Conservation (phyloP, 2,329 filamentous ascomycete genomes). For the Fusarium dimerum region DNA sequence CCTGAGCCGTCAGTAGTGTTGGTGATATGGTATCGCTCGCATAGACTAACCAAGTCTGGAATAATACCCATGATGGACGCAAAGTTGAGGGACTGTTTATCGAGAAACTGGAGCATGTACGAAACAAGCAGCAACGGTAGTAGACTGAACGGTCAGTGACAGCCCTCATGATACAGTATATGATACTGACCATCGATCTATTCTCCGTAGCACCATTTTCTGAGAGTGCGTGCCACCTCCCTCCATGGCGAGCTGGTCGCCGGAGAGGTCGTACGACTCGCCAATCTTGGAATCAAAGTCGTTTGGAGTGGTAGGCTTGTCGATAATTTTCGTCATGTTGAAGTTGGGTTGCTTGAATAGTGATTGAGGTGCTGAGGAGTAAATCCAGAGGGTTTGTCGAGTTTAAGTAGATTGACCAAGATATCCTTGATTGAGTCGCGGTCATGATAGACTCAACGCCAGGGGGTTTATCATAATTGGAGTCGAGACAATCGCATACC, state of each 20-base stretch:
- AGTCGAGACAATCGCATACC: no score
- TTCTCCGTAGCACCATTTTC: slow-evolving; percentile 9
- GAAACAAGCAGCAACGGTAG: slow-evolving; percentile 23
- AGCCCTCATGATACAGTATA: no score
- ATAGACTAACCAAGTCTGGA: slow-evolving; percentile 13
- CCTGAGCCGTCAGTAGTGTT: not conserved
- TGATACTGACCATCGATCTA: slow-evolving; percentile 15
- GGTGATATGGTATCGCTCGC: rapidly evolving
- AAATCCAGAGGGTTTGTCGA: not conserved
- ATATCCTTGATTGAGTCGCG: no score
- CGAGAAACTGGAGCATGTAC: slow-evolving; percentile 26
- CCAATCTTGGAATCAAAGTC: slow-evolving; percentile 14
- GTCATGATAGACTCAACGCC: no score
- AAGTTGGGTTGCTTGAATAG: not conserved
- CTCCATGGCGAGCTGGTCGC: slow-evolving; percentile 5
- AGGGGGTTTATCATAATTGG: no score
- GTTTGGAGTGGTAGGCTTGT: slow-evolving; percentile 2
- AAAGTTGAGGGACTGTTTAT: slow-evolving; percentile 27
- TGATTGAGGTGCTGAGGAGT: not conserved
- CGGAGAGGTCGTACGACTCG: slow-evolving; percentile 14
- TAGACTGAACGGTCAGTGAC: slow-evolving; percentile 3
- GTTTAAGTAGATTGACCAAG: not conserved
- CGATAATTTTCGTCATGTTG: not conserved
- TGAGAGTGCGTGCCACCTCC: not conserved
- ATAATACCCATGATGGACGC: slow-evolving; percentile 27